Evolutionary conservation across 768 basidiomycete species (phyloP), one percentile per base, ranked within the genome.

Genomic region (Tylopilus plumbeoviolaceoides): DNA sequence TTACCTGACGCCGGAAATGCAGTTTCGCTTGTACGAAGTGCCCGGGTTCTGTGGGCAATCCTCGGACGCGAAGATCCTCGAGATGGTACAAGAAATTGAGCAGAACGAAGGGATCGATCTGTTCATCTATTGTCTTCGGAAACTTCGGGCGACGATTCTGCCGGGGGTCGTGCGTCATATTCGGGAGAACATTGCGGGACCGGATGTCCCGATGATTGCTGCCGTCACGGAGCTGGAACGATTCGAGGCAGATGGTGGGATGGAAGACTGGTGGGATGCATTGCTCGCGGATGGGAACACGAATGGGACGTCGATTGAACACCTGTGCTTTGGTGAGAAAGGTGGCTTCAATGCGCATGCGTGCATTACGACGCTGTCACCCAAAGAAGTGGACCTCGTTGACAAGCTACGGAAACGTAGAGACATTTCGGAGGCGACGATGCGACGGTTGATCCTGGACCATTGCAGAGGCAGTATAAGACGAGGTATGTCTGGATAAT

Each of bases 341-440:
- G 59, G 33, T 38, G 23, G 10, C 9, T 74, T 75, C 2, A 46
- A 64, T 7, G 73, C 63, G 8, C 66, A 73, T 17, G 74, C 69
- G 5, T 78, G 76, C 47, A 59, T 77, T 44, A 76, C 74, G 7
- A 71, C 73, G 5, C 42, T 68, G 10, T 54, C 60, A 6, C 39
- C 25, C 12, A 57, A 7, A 31, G 58, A 64, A 0, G 57, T 50
- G 11, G 64, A 53, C 40, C 54, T 58, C 4, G 20, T 40, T 2
- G 21, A 57, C 6, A 23, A 14, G 1, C 28, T 70, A 20, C 59
- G 58, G 21, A 60, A 59, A 27, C 56, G 55, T 17, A 57, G 68
- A 30, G 62, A 66, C 0, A 18, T 9, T 0, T 61, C 65, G 2
- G 57, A 59, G 17, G 55, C 53, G 25, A 54, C 28, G 2, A 42